phyloP scores from a whole-genome alignment of 2,329 filamentous ascomycete species.

The Penicillium expansum region DNA sequence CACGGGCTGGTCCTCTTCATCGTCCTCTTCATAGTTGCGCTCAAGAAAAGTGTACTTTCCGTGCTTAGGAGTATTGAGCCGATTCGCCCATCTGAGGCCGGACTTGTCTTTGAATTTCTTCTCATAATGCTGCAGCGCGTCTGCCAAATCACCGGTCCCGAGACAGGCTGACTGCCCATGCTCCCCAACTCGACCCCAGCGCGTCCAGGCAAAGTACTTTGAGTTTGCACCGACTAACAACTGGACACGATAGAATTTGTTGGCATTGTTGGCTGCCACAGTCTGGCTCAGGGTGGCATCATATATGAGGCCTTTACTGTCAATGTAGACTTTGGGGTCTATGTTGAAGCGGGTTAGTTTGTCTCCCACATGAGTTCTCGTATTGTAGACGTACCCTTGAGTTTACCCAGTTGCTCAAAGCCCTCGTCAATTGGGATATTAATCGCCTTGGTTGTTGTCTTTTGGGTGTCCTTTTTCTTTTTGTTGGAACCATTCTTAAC shows the following conservation, averaged over 20 bases:
- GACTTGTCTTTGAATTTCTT: constrained; percentile 60
- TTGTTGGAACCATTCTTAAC: constrained; percentile 24
- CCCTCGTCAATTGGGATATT: constrained; percentile 50
- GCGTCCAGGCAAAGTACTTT: constrained; percentile 64
- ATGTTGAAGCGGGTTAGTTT: neutral
- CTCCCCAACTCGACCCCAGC: constrained; percentile 74
- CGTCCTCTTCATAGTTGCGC: constrained; percentile 69
- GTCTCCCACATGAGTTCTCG: neutral
- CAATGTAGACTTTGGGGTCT: constrained; percentile 59
- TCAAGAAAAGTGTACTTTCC: constrained; percentile 76
- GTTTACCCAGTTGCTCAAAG: constrained; percentile 5
- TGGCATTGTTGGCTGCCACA: constrained; percentile 68
- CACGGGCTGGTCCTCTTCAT: constrained; percentile 40
- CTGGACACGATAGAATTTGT: constrained; percentile 80
- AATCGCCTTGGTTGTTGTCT: constrained; percentile 42
- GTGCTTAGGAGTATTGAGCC: constrained; percentile 50
- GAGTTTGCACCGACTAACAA: constrained; percentile 42
- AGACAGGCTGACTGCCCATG: constrained; percentile 46
- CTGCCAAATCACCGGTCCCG: constrained; percentile 36
- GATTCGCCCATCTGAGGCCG: constrained; percentile 52
- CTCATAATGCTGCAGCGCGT: constrained; percentile 48
- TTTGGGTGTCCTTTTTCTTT: constrained; percentile 47
- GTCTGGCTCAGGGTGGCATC: constrained; percentile 80
- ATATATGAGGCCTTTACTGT: constrained; percentile 64
- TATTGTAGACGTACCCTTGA: neutral